phyloP scores from a whole-genome alignment of 495 filamentous ascomycete genomes.

The Aspergillus funiculosus region DNA sequence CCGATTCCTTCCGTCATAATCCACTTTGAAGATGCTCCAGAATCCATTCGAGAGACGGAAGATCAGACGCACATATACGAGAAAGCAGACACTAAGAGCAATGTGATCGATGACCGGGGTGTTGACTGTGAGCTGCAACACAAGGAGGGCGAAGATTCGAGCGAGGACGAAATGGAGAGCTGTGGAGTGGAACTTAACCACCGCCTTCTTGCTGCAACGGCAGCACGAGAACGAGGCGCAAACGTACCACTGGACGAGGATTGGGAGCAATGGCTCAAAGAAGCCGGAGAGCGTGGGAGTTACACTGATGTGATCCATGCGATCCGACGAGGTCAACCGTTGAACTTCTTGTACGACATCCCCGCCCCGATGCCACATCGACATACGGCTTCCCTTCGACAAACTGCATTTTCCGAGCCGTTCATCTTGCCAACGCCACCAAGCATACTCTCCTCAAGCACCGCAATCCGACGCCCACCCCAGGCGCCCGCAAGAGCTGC shows the following conservation, averaged over 20 bases:
- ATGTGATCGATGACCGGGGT: slow-evolving; percentile 22
- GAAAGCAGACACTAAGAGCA: slow-evolving; percentile 24
- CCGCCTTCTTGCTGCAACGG: slow-evolving; percentile 64
- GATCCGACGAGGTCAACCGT: slow-evolving; percentile 36
- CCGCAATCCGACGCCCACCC: slow-evolving; percentile 19
- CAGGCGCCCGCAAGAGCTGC: slow-evolving; percentile 22
- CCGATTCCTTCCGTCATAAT: slow-evolving; percentile 30
- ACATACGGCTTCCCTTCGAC: slow-evolving; percentile 16
- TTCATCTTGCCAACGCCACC: slow-evolving; percentile 19
- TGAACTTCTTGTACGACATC: slow-evolving; percentile 28
- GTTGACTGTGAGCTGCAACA: slow-evolving; percentile 22
- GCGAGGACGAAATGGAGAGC: slow-evolving; percentile 64
- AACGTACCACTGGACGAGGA: slow-evolving; percentile 66
- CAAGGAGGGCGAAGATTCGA: slow-evolving; percentile 54
- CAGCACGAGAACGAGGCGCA: slow-evolving; percentile 56
- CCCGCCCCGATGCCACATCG: slow-evolving; percentile 20
- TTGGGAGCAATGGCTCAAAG: slow-evolving; percentile 84
- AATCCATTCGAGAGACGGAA: slow-evolving; percentile 29
- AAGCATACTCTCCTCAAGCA: slow-evolving; percentile 13
- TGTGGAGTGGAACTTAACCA: slow-evolving; percentile 68
- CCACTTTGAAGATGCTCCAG: slow-evolving; percentile 30
- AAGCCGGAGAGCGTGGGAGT: slow-evolving; percentile 59
- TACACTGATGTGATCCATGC: slow-evolving; percentile 40
- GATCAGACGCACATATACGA: slow-evolving; percentile 25
- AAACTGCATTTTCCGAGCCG: slow-evolving; percentile 18